Conservation (phyloP, 1,284 basidiomycete genomes). For the Chalciporus sp. region DNA sequence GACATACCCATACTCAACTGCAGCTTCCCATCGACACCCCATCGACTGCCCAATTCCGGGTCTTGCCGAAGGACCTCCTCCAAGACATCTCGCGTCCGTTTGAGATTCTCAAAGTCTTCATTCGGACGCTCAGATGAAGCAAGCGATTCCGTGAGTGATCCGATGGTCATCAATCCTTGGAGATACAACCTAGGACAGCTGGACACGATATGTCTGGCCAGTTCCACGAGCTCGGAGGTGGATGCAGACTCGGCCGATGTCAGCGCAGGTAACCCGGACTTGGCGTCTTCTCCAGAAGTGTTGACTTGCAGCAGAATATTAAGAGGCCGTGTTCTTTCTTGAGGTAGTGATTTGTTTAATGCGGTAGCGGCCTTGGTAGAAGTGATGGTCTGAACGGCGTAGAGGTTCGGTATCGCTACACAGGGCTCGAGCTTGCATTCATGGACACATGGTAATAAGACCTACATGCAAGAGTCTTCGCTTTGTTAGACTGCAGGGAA, state of each 20-base stretch:
- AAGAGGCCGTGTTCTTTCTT: constrained; percentile 42
- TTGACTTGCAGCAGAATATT: constrained; percentile 92
- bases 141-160: constrained; percentile 75
- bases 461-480: constrained; percentile 83
- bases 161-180: constrained; percentile 96
- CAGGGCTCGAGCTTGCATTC: constrained; percentile 6
- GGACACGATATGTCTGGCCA: constrained; percentile 74
- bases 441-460: background rate
- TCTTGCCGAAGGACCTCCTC: constrained; percentile 45
- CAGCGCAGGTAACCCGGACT: constrained; percentile 79
- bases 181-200: constrained; percentile 78
- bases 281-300: constrained; percentile 89
- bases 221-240: constrained; percentile 57
- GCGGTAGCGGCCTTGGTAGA: constrained; percentile 83
- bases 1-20: constrained; percentile 99
- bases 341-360: constrained; percentile 77
- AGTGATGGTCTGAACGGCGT: constrained; percentile 89
- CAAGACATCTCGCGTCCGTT: constrained; percentile 62
- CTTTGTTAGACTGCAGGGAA: constrained; percentile 93
- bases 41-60: constrained; percentile 35
- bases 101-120: constrained; percentile 80
- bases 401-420: constrained; percentile 86
- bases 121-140: constrained; percentile 63
- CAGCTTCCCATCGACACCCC: constrained; percentile 62
- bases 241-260: constrained; percentile 22